These are phyloP conservation scores for Crataegus laevigata DNA, from an alignment of 306 rosid genomes.

Conservation along the genomic window DNA sequence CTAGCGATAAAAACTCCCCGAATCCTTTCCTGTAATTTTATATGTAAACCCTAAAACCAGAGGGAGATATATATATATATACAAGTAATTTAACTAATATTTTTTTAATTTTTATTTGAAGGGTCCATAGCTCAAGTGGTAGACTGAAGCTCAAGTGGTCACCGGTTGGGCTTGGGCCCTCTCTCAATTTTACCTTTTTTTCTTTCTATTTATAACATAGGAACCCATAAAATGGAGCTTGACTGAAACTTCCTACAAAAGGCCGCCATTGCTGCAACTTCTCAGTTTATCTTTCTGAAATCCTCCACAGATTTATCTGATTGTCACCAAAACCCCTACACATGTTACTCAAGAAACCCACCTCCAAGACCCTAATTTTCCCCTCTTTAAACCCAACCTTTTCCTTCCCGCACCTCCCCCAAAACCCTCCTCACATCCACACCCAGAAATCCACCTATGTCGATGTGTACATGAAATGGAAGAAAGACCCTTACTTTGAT, in stretches of 20 bases:
- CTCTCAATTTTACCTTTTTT: too few relatives aligned
- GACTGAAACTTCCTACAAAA: too few relatives aligned
- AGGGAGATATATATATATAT: too few relatives aligned
- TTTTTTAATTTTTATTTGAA: too few relatives aligned
- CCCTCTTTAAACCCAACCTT: slow-evolving; percentile 17
- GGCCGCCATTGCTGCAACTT: too few relatives aligned
- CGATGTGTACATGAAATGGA: slow-evolving; percentile 89
- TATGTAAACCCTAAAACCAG: neutral
- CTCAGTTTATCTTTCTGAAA: neutral
- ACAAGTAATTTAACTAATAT: too few relatives aligned
- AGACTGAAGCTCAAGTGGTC: neutral
- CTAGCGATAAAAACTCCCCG: too few relatives aligned
- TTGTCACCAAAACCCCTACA: neutral
- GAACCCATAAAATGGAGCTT: too few relatives aligned
- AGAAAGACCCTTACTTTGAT: slow-evolving; percentile 68
- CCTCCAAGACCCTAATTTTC: slow-evolving; percentile 17
- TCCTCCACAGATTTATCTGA: neutral
- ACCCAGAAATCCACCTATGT: slow-evolving; percentile 50
- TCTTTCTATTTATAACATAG: too few relatives aligned
- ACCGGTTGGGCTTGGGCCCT: neutral
- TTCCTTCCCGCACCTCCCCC: slow-evolving; percentile 3
- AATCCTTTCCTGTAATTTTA: too few relatives aligned
- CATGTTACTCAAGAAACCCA: slow-evolving; percentile 35
- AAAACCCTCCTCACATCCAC: slow-evolving; percentile 25
- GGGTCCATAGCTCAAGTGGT: neutral